Percentiles rank a stretch among this genome's conserved stretches.
These are phyloP conservation scores for Puccinia novopanici DNA, from an alignment of 1,284 basidiomycete genomes.

Conservation along the genomic window DNA sequence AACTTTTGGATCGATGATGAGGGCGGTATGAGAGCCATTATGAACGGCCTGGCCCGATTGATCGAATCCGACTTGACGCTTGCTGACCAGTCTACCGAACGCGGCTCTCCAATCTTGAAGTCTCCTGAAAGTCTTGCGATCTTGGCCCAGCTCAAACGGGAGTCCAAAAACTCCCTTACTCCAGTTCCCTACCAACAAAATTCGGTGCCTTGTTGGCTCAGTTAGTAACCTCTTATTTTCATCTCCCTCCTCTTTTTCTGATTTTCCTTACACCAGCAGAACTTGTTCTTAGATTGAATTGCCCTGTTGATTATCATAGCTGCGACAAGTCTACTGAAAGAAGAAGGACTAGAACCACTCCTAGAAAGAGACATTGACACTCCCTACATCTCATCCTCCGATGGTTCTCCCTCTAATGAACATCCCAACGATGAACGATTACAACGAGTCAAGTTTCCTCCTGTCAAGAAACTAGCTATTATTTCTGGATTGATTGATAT, in stretches of 20 bases:
- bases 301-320: neutral
- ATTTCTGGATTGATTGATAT: constrained; percentile 43
- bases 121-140: constrained; percentile 24
- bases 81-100: neutral
- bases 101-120: constrained; percentile 1
- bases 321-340: constrained; percentile 33
- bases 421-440: constrained; percentile 28
- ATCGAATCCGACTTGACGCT: constrained; percentile 24
- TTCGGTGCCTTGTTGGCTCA: constrained; percentile 40
- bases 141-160: constrained; percentile 42
- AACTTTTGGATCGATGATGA: constrained; percentile 52
- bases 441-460: constrained; percentile 24
- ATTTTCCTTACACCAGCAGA: neutral
- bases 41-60: constrained; percentile 36
- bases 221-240: constrained; percentile 25
- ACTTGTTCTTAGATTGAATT: neutral
- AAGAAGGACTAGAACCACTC: constrained; percentile 34
- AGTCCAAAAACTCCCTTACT: constrained; percentile 9
- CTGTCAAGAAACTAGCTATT: constrained; percentile 45
- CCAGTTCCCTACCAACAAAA: constrained; percentile 35
- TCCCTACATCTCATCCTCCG: constrained; percentile 18
- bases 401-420: constrained; percentile 1
- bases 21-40: constrained; percentile 45
- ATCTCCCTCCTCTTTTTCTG: neutral
- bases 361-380: constrained; percentile 10